Evolutionary conservation across 2,329 filamentous ascomycete genomes (phyloP), one percentile per base, ranked within the genome.

Genomic region (Cercospora brassicicola): DNA sequence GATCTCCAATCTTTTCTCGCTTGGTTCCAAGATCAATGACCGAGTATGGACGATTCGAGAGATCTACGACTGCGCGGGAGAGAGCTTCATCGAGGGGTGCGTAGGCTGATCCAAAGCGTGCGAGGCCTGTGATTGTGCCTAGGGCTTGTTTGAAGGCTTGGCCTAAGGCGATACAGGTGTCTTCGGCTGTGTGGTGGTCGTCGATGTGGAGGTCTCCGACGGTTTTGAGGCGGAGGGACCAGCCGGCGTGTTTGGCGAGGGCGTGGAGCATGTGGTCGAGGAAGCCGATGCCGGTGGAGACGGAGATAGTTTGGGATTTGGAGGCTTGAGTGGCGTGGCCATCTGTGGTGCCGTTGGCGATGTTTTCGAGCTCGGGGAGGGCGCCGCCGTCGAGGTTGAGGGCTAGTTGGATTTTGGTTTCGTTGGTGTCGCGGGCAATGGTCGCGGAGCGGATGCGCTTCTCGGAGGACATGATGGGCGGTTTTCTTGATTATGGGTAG

Each of bases 211-310:
- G 83, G 82, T 99, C 95, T 64, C 95, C 95, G 79, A 90, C 87
- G 81, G 93, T 96, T 72, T 88, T 85, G 66, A 99, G 84, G 33
- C 89, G 89, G 74, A 99, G 82, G 83, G 91, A 95, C 95, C 94
- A 98, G 71, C 95, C 94, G 5, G 91, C 89, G 82, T 99, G 95
- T 82, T 99, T 98, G 61, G 95, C 92, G 65, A 98, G 86, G 5
- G 95, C 95, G 81, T 99, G 95, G 61, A 98, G 87, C 94, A 99
- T 98, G 84, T 99, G 95, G 83, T 99, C 95, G 66, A 99, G 86
- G 82, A 99, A 99, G 68, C 95, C 95, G 80, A 99, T 96, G 72
- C 95, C 95, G 0, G 94, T 97, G 85, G 92, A 90, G 73, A 98
- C 86, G 77, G 88, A 88, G 78, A 98, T 97, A 69, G 88, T 89